A percentile compares a stretch with the other conserved stretches of the same genome.
Evolutionary conservation across 345 rosid genomes (phyloP).

Genomic region (Stellera chamaejasme): DNA sequence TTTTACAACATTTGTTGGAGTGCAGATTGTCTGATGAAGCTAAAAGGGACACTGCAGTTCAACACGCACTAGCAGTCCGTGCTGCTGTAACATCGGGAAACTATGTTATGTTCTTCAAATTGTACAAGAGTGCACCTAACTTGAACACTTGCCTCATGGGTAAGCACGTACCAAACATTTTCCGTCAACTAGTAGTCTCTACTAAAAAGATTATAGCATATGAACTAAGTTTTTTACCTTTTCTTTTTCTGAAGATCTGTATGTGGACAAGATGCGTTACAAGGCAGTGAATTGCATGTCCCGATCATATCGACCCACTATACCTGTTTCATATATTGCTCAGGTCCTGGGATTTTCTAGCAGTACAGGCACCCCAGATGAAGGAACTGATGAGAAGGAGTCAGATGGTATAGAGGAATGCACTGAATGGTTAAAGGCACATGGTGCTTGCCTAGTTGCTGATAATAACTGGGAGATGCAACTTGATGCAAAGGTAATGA

Average conservation of each 20-base stretch:
- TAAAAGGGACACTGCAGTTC: constrained; percentile 68
- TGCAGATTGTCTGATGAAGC: constrained; percentile 67
- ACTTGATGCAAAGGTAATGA: constrained; percentile 72
- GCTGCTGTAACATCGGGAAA: constrained; percentile 92
- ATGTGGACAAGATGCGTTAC: constrained; percentile 84
- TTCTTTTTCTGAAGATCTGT: constrained; percentile 55
- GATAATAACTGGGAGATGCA: constrained; percentile 66
- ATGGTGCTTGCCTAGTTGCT: constrained; percentile 58
- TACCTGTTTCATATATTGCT: constrained; percentile 68
- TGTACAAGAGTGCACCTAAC: constrained; percentile 85
- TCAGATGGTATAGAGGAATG: constrained; percentile 60
- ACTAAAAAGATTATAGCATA: background rate
- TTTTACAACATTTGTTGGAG: constrained; percentile 5
- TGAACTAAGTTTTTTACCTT: background rate
- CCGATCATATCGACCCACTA: constrained; percentile 81
- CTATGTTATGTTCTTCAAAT: constrained; percentile 77
- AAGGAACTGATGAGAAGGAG: constrained; percentile 49
- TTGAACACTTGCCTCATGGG: constrained; percentile 89
- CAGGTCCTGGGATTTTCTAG: constrained; percentile 65
- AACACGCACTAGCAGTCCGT: constrained; percentile 95
- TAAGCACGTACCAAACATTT: constrained; percentile 19
- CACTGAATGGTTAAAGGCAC: constrained; percentile 81
- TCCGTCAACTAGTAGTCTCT: too few species aligned
- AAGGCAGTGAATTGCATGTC: constrained; percentile 87
- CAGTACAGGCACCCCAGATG: constrained; percentile 18